phyloP scores from a whole-genome alignment of 1,139 yeast species.

The Saccharomycopsis hybrid region DNA sequence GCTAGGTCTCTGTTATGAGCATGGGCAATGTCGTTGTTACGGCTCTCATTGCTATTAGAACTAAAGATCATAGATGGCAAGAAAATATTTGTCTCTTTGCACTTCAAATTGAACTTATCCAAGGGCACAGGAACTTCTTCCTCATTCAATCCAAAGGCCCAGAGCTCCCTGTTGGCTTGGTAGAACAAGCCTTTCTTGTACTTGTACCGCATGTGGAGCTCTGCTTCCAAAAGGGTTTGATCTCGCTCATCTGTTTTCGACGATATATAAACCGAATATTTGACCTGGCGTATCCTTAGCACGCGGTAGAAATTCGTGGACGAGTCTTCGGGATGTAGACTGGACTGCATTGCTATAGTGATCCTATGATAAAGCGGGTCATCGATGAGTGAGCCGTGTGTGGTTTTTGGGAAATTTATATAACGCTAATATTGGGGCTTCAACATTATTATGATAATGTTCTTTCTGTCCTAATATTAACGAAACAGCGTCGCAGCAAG shows the following conservation, averaged over 20 bases:
- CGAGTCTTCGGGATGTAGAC: conserved; percentile 16
- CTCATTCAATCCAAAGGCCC: conserved; percentile 45
- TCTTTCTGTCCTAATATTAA: too few relatives aligned
- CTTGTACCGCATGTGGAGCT: conserved; percentile 46
- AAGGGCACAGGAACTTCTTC: conserved; percentile 31
- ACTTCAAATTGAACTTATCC: conserved; percentile 28
- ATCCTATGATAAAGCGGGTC: too few relatives aligned
- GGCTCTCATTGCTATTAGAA: conserved; percentile 7
- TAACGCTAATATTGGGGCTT: too few relatives aligned
- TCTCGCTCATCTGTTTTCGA: conserved; percentile 19
- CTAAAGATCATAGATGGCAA: conserved; percentile 31
- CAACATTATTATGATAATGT: too few relatives aligned
- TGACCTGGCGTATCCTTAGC: conserved; percentile 15
- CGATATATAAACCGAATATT: conserved; percentile 16
- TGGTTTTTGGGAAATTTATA: too few relatives aligned
- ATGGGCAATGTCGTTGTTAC: conserved; percentile 24
- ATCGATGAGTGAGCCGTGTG: too few relatives aligned
- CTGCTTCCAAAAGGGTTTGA: conserved; percentile 46
- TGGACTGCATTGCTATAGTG: conserved; percentile 12
- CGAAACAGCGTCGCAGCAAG: too few relatives aligned
- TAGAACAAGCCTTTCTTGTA: conserved; percentile 49
- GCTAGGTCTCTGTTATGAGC: conserved; percentile 21
- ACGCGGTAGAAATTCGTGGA: conserved; percentile 19
- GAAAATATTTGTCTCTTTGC: conserved; percentile 33
- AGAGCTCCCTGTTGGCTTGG: conserved; percentile 55